Base-by-base conservation (phyloP, 306 rosid genomes). In the Rosa persica region DNA sequence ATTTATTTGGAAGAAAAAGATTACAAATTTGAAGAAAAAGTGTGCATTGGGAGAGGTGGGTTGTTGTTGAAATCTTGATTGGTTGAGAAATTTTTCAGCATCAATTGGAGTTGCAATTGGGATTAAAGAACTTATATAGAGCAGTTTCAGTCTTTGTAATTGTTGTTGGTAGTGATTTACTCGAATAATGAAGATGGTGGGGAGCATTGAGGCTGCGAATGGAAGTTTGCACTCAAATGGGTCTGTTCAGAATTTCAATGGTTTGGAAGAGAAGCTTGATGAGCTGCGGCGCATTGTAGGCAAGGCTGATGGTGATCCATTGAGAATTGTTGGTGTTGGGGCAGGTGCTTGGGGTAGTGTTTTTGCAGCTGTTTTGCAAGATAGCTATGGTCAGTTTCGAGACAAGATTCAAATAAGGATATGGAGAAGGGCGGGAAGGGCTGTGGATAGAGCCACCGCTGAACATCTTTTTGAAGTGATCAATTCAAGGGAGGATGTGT, bases 261-360 rank as follows among this genome's bases (percentile, higher is more conserved):
- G 88, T 5, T 83, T 92, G 78, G 98, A 92, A 48, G 96, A 89
- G 78, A 94, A 92, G 81, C 87, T 94, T 5, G 80, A 92, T 69
- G 97, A 93, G 60, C 89, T 94, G 1, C 20, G 94, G 61, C 30
- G 71, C 11, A 78, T 83, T 61, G 70, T 83, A 75, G 86, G 90
- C 16, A 90, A 90, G 75, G 79, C 86, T 3, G 54, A 89, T 23
- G 84, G 87, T 43, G 98, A 94, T 77, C 96, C 98, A 42, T 67
- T 94, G n/a, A 87, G 97, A 75, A 88, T 92, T 25, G 98, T 90
- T 49, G 90, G 98, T 47, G 93, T 94, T 17, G 97, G 94, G 55
- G 97, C 98, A 3, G 98, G 98, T 58, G 98, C 98, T 8, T 94
- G 98, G 97, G 98, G 98, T 1, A 94, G 98, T 84, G 96, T 92